phyloP scores from a whole-genome alignment of 768 basidiomycete genomes.

The Pholiota molesta region DNA sequence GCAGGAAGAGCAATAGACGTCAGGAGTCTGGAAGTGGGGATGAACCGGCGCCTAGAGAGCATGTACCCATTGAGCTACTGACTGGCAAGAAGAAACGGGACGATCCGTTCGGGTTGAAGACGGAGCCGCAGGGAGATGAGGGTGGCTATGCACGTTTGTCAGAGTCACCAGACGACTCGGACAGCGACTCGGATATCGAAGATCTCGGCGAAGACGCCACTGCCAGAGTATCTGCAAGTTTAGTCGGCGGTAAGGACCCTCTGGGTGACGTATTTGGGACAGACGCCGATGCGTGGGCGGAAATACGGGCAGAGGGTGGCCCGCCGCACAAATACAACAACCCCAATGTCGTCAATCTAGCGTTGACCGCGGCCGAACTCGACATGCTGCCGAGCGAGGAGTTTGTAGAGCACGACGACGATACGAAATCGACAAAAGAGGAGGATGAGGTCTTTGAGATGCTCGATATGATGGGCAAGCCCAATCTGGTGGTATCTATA shows the following conservation, averaged over 20 bases:
- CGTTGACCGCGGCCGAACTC: conserved; percentile 48
- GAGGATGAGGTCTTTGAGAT: conserved; percentile 45
- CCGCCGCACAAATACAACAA: conserved; percentile 32
- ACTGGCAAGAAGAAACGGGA: conserved; percentile 51
- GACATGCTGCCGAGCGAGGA: conserved; percentile 27
- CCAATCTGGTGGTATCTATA: conserved; percentile 35
- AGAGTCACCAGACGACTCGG: conserved; percentile 39
- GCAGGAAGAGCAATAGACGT: conserved; percentile 37
- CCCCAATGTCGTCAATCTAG: conserved; percentile 55
- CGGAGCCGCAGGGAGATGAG: conserved; percentile 15
- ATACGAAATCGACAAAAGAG: conserved; percentile 36
- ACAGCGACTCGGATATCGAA: conserved; percentile 35
- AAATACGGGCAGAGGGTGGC: conserved; percentile 43
- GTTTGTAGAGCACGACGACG: conserved; percentile 23
- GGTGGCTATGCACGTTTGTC: conserved; percentile 39
- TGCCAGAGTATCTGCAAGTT: conserved; percentile 36
- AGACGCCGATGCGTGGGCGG: conserved; percentile 67
- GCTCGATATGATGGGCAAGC: conserved; percentile 39
- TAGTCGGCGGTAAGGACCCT: conserved; percentile 46
- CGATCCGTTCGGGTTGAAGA: conserved; percentile 27
- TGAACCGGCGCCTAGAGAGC: conserved; percentile 27
- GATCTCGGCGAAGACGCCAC: conserved; percentile 43
- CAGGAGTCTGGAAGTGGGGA: conserved; percentile 22
- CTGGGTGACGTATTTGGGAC: conserved; percentile 65
- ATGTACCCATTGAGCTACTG: conserved; percentile 52